Percentiles rank a stretch among this genome's conserved stretches.
Conservation (phyloP, 1,284 basidiomycete genomes). For the Ustanciosporium gigantosporum region DNA sequence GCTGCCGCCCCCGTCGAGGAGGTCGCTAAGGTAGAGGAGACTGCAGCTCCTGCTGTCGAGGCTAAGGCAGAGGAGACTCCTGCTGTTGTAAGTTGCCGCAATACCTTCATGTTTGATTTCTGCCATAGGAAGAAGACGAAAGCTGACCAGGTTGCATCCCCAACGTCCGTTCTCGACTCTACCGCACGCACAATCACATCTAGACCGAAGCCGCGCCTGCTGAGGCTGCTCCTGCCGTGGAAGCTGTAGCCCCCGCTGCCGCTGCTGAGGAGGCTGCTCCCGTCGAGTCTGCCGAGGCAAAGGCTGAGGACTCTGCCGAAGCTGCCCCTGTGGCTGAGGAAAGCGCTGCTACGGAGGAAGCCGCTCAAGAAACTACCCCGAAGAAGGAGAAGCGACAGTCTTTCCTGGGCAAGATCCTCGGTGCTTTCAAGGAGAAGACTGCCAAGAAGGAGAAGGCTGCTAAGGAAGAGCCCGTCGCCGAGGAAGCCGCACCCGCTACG, state of each 20-base stretch:
- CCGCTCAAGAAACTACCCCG: conserved; percentile 38
- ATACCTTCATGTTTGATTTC: too few relatives aligned
- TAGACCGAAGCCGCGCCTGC: conserved; percentile 13
- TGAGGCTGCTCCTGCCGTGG: conserved; percentile 19
- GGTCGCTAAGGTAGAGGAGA: conserved; percentile 3
- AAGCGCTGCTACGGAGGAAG: conserved; percentile 2
- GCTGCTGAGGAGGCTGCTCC: conserved; percentile 7
- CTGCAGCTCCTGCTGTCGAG: conserved; percentile 23
- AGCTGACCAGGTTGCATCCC: too few relatives aligned
- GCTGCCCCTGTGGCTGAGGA: background rate
- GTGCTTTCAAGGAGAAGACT: conserved; percentile 46
- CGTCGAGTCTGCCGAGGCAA: conserved; percentile 12
- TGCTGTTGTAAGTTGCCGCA: conserved; percentile 2
- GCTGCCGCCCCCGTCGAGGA: conserved; percentile 8
- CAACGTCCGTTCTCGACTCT: too few relatives aligned
- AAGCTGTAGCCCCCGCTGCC: conserved; percentile 19
- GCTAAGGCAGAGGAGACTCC: conserved; percentile 4
- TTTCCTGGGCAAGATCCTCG: conserved; percentile 43
- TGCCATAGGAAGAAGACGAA: too few relatives aligned
- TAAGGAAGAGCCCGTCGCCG: conserved; percentile 23
- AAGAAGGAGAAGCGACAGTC: conserved; percentile 56
- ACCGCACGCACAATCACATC: too few relatives aligned
- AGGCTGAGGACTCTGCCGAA: conserved; percentile 9
- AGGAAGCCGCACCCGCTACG: conserved; percentile 23
- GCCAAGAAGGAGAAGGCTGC: conserved; percentile 40